These are phyloP conservation scores for Kodamaea arcana DNA, from an alignment of 1,139 yeast genomes.

Conservation along the genomic window DNA sequence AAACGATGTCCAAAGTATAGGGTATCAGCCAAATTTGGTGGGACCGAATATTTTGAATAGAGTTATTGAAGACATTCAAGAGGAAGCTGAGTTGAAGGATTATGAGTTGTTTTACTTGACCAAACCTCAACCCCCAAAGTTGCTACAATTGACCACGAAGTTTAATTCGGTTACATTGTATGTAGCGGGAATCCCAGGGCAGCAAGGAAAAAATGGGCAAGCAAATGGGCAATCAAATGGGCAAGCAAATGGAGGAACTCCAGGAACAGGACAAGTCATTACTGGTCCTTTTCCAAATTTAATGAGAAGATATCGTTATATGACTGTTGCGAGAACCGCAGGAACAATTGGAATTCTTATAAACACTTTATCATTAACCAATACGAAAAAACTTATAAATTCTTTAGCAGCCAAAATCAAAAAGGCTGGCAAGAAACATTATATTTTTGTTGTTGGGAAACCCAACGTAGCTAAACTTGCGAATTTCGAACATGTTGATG, in stretches of 20 bases:
- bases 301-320: constrained; percentile 76
- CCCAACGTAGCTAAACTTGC: constrained; percentile 98
- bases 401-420: constrained; percentile 57
- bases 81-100: constrained; percentile 21
- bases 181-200: no score
- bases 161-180: constrained; percentile 51
- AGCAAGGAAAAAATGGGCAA: no score
- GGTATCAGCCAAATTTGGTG: constrained; percentile 24
- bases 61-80: constrained; percentile 17
- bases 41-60: constrained; percentile 21
- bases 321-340: constrained; percentile 87
- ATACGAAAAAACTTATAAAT: constrained; percentile 62
- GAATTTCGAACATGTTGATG: constrained; percentile 84
- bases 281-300: constrained; percentile 72
- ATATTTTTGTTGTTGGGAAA: constrained; percentile 93
- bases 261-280: constrained; percentile 23
- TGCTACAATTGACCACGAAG: constrained; percentile 69
- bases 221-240: no score
- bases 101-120: constrained; percentile 67
- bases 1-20: constrained; percentile 36
- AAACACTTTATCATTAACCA: constrained; percentile 77
- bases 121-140: constrained; percentile 71
- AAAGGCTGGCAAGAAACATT: constrained; percentile 83
- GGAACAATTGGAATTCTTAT: constrained; percentile 89
- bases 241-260: no score